Base-by-base conservation (phyloP, 2,329 filamentous ascomycete genomes). In the Botrytis aclada region DNA sequence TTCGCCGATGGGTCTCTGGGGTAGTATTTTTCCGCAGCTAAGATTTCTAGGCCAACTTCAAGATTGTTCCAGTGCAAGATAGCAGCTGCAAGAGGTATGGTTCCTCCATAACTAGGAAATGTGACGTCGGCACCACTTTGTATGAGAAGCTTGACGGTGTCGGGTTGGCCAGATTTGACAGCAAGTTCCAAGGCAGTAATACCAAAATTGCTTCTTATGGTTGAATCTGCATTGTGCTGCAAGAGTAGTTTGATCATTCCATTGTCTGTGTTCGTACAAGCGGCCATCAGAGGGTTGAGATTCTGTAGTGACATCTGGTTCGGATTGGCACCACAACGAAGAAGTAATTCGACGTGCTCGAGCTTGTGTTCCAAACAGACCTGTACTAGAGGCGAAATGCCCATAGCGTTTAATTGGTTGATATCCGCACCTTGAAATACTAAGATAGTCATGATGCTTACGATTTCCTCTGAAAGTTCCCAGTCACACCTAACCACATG, bases 151-250 rank as follows among this genome's bases (percentile, higher is more conserved):
- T 64, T 64, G 18, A 63, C 61, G n/a, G 29, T 6, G n/a, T 29
- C 61, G 18, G 18, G 5, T 0, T 10, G 8, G 7, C 43, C 20
- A 4, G 0, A 1, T 3, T 0, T 0, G 37, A n/a, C 34, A 3
- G 61, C 37, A 7, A 9, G n/a, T 43, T 2, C 6, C 37, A 63
- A 29, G 25, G 39, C 61, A n/a, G 61, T 63, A 4, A 37, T 0
- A 2, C 56, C 32, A 34, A 25, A 20, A 60, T 12, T 10, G 9
- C 0, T 60, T 12, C 4, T 0, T 60, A 14, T 37, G 6, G 4
- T 10, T 2, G 20, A 37, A 37, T 60, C 56, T 4, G 32, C 56
- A 34, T 60, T 7, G 10, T 34, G 18, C 34, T 37, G 56, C 9
- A 60, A 25, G 18, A 60, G 32, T 9, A 37, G 25, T 34, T 60